Conservation (phyloP, 257 asterid genomes). For the Ajuga chamaepitys region DNA sequence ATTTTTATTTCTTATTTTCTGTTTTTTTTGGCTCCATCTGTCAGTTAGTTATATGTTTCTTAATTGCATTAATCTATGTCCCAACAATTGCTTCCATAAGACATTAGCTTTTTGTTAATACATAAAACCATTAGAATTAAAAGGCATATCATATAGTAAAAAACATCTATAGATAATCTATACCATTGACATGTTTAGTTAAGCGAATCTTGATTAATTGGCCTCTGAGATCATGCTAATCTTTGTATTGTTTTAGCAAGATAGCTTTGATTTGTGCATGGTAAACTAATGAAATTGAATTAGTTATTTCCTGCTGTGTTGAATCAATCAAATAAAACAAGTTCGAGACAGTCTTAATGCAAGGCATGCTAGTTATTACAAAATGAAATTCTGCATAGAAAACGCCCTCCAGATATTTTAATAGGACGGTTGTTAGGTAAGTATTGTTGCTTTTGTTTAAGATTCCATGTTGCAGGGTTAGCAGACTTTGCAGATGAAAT, state of each 20-base stretch:
- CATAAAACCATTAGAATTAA: no score
- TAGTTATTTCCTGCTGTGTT: no score
- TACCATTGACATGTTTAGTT: no score
- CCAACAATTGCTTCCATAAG: neutral
- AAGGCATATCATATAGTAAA: neutral
- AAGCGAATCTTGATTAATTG: neutral
- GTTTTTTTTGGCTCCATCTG: neutral
- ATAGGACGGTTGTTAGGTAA: neutral
- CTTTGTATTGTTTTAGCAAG: neutral
- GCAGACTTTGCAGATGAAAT: constrained; percentile 65
- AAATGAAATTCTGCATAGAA: neutral
- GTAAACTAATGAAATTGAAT: neutral
- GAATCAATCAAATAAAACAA: neutral
- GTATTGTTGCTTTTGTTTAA: neutral
- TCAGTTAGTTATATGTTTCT: neutral
- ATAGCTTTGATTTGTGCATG: constrained; percentile 1
- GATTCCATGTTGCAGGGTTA: constrained; percentile 45
- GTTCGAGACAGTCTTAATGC: neutral
- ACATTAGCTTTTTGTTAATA: neutral
- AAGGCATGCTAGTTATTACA: neutral
- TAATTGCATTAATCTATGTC: constrained; percentile 1
- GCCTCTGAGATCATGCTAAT: neutral
- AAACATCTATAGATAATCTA: neutral
- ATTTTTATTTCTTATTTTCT: neutral
- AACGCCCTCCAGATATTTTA: neutral